Conservation (phyloP, 345 rosid species). For the Streptanthus diversifolius region DNA sequence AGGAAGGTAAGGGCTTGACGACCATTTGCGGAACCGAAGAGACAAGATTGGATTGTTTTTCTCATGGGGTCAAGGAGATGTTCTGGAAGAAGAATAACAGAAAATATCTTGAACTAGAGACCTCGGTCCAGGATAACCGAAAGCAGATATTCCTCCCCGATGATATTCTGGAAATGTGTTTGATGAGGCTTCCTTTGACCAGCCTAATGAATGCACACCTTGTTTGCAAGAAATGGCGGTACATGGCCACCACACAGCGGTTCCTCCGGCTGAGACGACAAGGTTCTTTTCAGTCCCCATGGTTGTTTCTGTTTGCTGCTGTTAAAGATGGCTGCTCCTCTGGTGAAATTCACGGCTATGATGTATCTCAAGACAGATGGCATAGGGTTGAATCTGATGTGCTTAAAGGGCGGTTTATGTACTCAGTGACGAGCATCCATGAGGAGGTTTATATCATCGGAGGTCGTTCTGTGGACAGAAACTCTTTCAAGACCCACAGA, state of each 20-base stretch:
- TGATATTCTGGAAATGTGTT: slow-evolving; percentile 87
- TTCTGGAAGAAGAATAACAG: slow-evolving; percentile 71
- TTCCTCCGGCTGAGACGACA: slow-evolving; percentile 75
- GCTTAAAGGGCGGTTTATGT: slow-evolving; percentile 83
- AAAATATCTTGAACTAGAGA: slow-evolving; percentile 45
- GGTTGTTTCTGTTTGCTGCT: slow-evolving; percentile 88
- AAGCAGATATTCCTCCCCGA: slow-evolving; percentile 78
- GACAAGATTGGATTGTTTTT: slow-evolving; percentile 76
- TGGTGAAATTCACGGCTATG: slow-evolving; percentile 75
- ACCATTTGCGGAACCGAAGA: slow-evolving; percentile 68
- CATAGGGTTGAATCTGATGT: slow-evolving; percentile 62
- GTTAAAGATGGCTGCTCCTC: slow-evolving; percentile 80
- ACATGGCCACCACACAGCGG: slow-evolving; percentile 61
- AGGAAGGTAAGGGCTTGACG: slow-evolving; percentile 60
- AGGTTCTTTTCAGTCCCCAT: slow-evolving; percentile 65
- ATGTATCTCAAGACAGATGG: slow-evolving; percentile 75
- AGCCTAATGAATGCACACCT: slow-evolving; percentile 84
- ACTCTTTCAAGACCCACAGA: slow-evolving; percentile 81
- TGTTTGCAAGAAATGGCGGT: slow-evolving; percentile 93
- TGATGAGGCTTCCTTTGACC: slow-evolving; percentile 80
- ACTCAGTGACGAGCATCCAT: slow-evolving; percentile 63
- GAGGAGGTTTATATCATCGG: slow-evolving; percentile 84
- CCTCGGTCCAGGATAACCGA: slow-evolving; percentile 42
- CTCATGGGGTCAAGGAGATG: slow-evolving; percentile 76
- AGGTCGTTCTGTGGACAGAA: slow-evolving; percentile 83